Conservation (phyloP, 306 rosid genomes). For the Rubus parviflorus region DNA sequence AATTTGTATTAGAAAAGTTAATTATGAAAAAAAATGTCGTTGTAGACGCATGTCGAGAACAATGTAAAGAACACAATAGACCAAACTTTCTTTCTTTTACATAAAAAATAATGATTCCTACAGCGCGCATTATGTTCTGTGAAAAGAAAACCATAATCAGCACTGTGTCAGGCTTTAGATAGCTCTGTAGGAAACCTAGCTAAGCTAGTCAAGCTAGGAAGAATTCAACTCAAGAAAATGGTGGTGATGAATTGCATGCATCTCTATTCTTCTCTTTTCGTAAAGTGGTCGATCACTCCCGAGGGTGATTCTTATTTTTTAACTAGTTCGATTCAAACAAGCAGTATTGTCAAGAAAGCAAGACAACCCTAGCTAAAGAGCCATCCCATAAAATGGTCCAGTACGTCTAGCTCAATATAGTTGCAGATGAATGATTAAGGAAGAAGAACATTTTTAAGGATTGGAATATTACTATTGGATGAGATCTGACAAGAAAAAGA, state of each 20-base stretch:
- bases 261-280: background rate
- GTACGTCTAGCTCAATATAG: no score
- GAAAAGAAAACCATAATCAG: background rate
- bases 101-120: background rate
- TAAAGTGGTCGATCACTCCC: background rate
- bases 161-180: background rate
- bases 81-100: background rate
- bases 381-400: background rate
- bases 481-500: background rate
- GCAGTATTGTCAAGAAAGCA: background rate
- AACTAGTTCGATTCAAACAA: slow-evolving; percentile 4
- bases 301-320: background rate
- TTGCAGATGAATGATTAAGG: slow-evolving; percentile 3
- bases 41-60: background rate
- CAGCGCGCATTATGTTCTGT: background rate
- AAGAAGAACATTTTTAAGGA: slow-evolving; percentile 1
- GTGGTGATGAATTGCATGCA: slow-evolving; percentile 1
- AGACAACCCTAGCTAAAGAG: background rate
- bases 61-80: background rate
- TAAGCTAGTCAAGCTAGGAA: background rate
- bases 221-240: slow-evolving; percentile 6
- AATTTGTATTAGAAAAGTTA: background rate
- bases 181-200: background rate
- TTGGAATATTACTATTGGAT: background rate
- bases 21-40: background rate